Evolutionary conservation across 345 rosid genomes (phyloP).

Genomic region (Melaleuca quinquenervia): DNA sequence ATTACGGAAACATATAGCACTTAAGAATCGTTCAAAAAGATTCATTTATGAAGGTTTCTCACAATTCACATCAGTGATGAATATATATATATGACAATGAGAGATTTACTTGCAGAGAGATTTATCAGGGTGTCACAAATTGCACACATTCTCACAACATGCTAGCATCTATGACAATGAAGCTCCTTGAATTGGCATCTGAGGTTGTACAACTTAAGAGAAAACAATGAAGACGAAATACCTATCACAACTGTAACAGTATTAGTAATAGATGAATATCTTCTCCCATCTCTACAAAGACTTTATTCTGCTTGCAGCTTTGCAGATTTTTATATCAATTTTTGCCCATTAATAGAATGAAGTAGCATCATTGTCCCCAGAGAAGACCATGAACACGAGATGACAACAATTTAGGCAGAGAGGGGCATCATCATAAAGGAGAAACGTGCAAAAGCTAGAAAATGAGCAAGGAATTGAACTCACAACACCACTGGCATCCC

Average conservation of each 20-base stretch:
- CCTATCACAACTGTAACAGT: background rate
- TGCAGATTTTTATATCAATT: background rate
- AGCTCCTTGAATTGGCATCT: background rate
- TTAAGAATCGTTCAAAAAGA: background rate
- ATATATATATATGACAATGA: background rate
- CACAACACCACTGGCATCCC: slow-evolving; percentile 96
- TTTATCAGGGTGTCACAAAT: background rate
- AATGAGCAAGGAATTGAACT: slow-evolving; percentile 5
- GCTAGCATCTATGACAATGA: background rate
- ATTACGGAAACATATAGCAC: background rate
- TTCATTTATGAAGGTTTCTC: background rate
- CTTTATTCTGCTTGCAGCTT: background rate
- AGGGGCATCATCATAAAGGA: background rate
- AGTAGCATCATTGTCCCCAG: background rate
- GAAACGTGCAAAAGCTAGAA: background rate
- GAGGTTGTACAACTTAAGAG: background rate
- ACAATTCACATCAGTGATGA: background rate
- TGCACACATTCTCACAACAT: background rate
- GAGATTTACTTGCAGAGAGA: background rate
- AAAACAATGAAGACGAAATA: background rate
- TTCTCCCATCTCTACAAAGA: background rate
- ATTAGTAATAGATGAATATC: background rate
- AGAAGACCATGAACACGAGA: background rate
- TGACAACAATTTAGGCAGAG: background rate
- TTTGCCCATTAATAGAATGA: background rate